These are phyloP conservation scores for Talaromyces piceae DNA, from an alignment of 2,329 filamentous ascomycete species.

Conservation along the genomic window DNA sequence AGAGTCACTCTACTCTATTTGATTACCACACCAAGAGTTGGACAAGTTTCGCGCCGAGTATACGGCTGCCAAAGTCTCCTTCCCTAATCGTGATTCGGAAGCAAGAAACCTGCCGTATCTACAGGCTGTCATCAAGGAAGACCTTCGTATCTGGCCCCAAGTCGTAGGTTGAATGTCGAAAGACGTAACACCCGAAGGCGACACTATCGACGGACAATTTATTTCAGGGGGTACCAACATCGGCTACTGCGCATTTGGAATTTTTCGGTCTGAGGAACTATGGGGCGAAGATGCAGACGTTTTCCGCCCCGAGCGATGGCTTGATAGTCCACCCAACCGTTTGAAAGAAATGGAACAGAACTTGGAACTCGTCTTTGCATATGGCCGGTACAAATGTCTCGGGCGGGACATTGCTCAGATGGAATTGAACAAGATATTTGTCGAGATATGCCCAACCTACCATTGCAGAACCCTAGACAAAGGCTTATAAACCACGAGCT, in stretches of 20 bases:
- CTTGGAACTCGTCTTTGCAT: not conserved
- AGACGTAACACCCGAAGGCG: conserved; percentile 15
- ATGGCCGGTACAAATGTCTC: not conserved
- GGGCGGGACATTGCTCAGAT: not conserved
- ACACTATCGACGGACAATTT: conserved; percentile 1
- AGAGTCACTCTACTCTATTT: not conserved
- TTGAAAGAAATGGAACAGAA: conserved; percentile 1
- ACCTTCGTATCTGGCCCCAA: not conserved
- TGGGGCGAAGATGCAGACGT: conserved; percentile 17
- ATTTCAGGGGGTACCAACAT: conserved; percentile 18
- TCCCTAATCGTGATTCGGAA: not conserved
- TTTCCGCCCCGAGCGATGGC: conserved; percentile 20
- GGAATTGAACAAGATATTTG: conserved; percentile 5
- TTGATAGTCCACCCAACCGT: conserved; percentile 3
- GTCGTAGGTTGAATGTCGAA: not conserved
- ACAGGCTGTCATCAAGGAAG: not conserved
- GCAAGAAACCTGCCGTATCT: not conserved
- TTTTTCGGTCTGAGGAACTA: conserved; percentile 16
- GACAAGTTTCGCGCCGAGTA: not conserved
- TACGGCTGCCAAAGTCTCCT: not conserved
- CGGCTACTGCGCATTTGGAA: conserved; percentile 20
- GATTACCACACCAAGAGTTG: not conserved
- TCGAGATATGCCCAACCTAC: not conserved
- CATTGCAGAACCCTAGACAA: not conserved
- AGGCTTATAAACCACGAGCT: not conserved